These are phyloP conservation scores for Triangularia verruculosa DNA, from an alignment of 2,329 filamentous ascomycete species.

Conservation along the genomic window DNA sequence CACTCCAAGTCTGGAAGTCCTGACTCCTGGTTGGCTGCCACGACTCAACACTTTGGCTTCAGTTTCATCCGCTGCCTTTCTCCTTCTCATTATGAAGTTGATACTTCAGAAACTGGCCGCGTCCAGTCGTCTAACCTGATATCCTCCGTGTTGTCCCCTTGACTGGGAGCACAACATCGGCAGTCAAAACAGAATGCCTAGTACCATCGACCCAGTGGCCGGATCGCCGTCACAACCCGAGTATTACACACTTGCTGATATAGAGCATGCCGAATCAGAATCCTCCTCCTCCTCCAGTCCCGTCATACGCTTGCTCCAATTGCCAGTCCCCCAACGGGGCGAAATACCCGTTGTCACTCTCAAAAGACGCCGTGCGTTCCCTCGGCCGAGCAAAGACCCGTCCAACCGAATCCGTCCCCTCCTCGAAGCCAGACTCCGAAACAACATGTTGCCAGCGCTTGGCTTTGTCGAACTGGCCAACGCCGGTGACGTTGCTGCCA, in stretches of 20 bases:
- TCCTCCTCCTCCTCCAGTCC: background rate
- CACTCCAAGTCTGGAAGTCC: background rate
- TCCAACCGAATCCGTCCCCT: background rate
- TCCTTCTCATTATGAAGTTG: background rate
- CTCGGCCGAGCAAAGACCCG: background rate
- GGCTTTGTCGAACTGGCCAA: slow-evolving; percentile 56
- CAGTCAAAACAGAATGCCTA: background rate
- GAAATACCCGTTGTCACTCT: background rate
- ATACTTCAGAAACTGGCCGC: background rate
- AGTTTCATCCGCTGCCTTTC: background rate
- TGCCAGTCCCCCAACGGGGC: background rate
- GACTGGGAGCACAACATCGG: background rate
- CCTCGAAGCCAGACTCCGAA: slow-evolving; percentile 17
- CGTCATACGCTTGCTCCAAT: background rate
- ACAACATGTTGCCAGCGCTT: slow-evolving; percentile 31
- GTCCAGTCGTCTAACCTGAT: background rate
- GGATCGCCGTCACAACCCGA: background rate
- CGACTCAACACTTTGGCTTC: background rate
- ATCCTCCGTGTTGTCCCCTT: background rate
- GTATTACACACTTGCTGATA: background rate
- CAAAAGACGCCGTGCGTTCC: background rate
- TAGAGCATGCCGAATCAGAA: background rate
- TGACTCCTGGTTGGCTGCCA: background rate
- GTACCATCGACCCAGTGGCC: background rate
- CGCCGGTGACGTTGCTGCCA: slow-evolving; percentile 55